Base-by-base conservation (phyloP, 176 grass and related monocot genomes). In the maize (Zea mays) region DNA sequence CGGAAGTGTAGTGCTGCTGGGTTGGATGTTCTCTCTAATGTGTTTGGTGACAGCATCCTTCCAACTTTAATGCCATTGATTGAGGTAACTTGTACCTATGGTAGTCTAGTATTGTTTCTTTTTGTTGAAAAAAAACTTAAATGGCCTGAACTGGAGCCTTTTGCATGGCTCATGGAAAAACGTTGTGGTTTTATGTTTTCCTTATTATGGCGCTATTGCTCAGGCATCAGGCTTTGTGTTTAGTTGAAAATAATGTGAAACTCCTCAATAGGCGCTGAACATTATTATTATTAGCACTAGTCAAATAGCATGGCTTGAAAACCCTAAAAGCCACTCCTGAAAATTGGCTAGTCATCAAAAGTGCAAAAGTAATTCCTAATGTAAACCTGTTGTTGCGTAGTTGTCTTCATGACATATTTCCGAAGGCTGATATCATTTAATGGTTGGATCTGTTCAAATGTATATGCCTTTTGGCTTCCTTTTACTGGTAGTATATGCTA, bases 61-160 rank as follows among this genome's bases (percentile, higher is more conserved):
- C 90, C 90, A 39, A 95, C 90, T 52, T 90, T 99, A 82, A 99
- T 99, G 86, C 92, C 96, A 89, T 81, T 96, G 76, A 99, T 99
- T 83, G 81, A 99, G 83, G 96, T 99, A 87, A 71, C 48, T 75
- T 75, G 7, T 46, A 14, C 41, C 67, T 35, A 15, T 56, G 9
- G 11, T 72, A 47, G 40, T 78, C 69, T 49, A 21, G 9, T 54
- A 55, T 16, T 79, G 12, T 64, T 45, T 0, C 19, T 55, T 55
- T 51, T 54, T 54, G 35, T 66, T 78, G n/a, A 65, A 65, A 65
- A 10, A 66, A 15, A 21, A 66, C 45, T 78, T 6, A 52, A 78
- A 65, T 76, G 55, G 16, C 49, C 64, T 75, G 33, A 68, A 55
- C 36, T 14, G 35, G 35, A 51, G 27, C 27, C 27, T 27, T 27